A percentile compares a stretch with the other conserved stretches of the same genome.
These are phyloP conservation scores for Botryobasidium botryosum DNA, from an alignment of 768 basidiomycete genomes.

Conservation along the genomic window DNA sequence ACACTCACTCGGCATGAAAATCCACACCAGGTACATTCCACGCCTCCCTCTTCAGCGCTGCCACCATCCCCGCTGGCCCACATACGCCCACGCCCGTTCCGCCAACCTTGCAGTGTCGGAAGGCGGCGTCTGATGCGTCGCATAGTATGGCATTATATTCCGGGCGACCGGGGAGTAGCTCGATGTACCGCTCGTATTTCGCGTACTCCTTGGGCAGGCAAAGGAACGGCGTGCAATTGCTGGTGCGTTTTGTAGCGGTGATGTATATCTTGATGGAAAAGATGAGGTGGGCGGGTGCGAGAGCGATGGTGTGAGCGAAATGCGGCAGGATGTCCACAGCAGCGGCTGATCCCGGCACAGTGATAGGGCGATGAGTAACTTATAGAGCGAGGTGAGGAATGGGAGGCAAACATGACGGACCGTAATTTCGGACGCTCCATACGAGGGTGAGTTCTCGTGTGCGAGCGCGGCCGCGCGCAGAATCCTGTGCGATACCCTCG, in stretches of 20 bases:
- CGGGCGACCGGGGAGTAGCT: neutral
- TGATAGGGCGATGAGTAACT: neutral
- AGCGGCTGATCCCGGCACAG: neutral
- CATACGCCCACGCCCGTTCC: neutral
- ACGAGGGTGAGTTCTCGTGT: neutral
- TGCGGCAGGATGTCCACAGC: neutral
- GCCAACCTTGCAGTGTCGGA: neutral
- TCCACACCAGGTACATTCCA: neutral
- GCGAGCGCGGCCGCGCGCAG: neutral
- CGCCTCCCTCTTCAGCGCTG: neutral
- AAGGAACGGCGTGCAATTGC: neutral
- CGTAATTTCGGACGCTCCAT: neutral
- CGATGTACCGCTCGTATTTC: neutral
- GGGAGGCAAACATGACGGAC: neutral
- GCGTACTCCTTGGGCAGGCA: neutral
- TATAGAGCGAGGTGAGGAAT: neutral
- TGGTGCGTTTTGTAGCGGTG: neutral
- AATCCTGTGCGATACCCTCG: neutral
- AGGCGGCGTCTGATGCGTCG: neutral
- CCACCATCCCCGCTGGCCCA: constrained; percentile 2
- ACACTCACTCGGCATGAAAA: constrained; percentile 3
- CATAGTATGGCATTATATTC: neutral
- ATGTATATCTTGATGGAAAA: neutral
- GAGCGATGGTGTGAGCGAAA: neutral
- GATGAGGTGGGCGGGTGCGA: neutral